Conservation (phyloP, 495 filamentous ascomycete genomes). For the Ascobolus immersus region DNA sequence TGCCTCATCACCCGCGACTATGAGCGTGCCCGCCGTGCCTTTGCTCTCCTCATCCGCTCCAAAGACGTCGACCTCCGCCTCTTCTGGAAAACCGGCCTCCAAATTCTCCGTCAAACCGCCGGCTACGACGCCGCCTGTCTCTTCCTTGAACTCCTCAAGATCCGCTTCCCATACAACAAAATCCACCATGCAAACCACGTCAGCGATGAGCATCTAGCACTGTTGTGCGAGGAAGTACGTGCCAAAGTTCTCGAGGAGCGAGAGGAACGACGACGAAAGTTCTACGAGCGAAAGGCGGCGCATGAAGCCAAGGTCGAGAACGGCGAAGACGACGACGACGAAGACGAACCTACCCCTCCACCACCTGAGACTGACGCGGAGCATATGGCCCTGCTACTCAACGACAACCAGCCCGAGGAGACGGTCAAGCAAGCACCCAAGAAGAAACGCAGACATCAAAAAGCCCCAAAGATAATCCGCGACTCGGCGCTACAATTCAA, state of each 20-base stretch:
- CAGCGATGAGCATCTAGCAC: too few species aligned
- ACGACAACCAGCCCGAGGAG: too few species aligned
- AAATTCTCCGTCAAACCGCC: too few species aligned
- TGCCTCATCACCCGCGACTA: constrained; percentile 8
- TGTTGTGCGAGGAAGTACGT: too few species aligned
- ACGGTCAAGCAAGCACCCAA: too few species aligned
- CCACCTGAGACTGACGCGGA: too few species aligned
- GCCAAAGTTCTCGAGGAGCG: not conserved
- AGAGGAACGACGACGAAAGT: not conserved
- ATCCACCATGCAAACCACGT: too few species aligned
- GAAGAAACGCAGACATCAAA: too few species aligned
- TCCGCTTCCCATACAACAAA: too few species aligned
- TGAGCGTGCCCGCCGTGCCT: constrained; percentile 9
- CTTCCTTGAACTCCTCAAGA: too few species aligned
- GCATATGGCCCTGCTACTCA: too few species aligned
- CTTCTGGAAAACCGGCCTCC: constrained; percentile 10
- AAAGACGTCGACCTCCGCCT: constrained; percentile 9
- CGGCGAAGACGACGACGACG: not conserved
- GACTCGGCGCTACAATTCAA: constrained; percentile 9
- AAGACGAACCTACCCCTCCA: not conserved
- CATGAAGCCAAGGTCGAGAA: constrained; percentile 9
- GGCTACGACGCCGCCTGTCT: constrained; percentile 3
- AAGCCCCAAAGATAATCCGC: too few species aligned
- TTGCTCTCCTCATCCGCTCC: constrained; percentile 8
- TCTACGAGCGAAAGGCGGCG: not conserved